Base-by-base conservation (phyloP, 352 stramenopile species). In the Halophytophthora batemanensis region DNA sequence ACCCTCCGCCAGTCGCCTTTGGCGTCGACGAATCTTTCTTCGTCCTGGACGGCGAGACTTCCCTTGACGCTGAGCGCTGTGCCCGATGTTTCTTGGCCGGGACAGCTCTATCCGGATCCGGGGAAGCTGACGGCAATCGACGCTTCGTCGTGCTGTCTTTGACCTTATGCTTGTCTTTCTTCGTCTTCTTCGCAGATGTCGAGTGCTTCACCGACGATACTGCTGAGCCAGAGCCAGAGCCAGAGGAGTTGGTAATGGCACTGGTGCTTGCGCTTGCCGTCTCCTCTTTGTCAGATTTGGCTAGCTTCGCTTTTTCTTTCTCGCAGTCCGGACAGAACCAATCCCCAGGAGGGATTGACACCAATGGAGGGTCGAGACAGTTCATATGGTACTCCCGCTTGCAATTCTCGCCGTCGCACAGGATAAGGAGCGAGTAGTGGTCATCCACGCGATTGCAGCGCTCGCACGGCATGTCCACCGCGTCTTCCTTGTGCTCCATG, bases 301-400 rank as follows among this genome's bases (percentile, higher is more conserved):
- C 69, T 36, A 45, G 56, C 36, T 46, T 66, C 45, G 60, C 21
- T 14, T 57, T 50, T n/a, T 85, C 62, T 49, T 82, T 75, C 2
- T 66, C 52, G 19, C 70, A 90, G 12, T 87, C 66, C 18, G 81
- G 84, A 17, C 84, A 94, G 60, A 78, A 90, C 84, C 84, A 94
- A 37, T 90, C 65, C 7, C 84, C 84, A 21, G 66, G 60, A 6
- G 84, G 84, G 13, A 93, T 71, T 7, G 63, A 43, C 11, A 72
- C 52, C 6, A 95, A 64, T 17, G 84, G 84, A 7, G 84, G 84
- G 14, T 39, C 72, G 23, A 95, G 61, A 44, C 84, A 95, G 38
- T 87, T 85, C 80, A 92, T 93, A 58, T 95, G 84, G 58, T 88
- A 95, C 59, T 93, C 82, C 1, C 78, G 76, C 50, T 88, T 87